These are phyloP conservation scores for Aspergillus affinis DNA, from an alignment of 495 filamentous ascomycete species.

Conservation along the genomic window DNA sequence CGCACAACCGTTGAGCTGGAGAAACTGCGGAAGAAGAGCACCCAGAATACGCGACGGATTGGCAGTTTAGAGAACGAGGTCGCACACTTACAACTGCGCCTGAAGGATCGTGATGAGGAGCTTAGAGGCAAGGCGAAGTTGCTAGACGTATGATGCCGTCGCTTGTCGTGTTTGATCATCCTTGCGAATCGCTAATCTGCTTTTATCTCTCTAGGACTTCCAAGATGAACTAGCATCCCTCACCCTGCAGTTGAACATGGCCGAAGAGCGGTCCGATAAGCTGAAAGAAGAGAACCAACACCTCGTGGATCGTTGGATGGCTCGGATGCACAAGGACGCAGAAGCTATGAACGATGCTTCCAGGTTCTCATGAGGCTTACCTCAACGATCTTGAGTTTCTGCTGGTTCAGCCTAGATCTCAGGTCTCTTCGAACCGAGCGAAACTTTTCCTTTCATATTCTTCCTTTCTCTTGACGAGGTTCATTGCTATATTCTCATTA, in stretches of 20 bases:
- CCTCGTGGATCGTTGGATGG: slow-evolving; percentile 88
- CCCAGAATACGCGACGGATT: slow-evolving; percentile 57
- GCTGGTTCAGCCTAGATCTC: neutral
- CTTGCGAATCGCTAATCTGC: slow-evolving; percentile 4
- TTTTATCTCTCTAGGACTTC: slow-evolving; percentile 55
- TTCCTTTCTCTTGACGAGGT: neutral
- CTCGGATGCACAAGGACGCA: slow-evolving; percentile 77
- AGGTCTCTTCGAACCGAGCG: neutral
- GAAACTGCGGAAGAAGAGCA: slow-evolving; percentile 56
- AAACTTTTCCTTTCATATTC: neutral
- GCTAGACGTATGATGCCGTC: slow-evolving; percentile 58
- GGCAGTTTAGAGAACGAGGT: slow-evolving; percentile 62
- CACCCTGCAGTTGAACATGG: slow-evolving; percentile 84
- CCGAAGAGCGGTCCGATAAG: slow-evolving; percentile 66
- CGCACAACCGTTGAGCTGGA: slow-evolving; percentile 59
- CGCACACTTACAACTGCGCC: slow-evolving; percentile 54
- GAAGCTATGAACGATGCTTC: slow-evolving; percentile 78
- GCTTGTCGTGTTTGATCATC: neutral
- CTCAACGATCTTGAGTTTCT: neutral
- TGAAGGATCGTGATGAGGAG: slow-evolving; percentile 84
- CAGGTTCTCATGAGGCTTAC: slow-evolving; percentile 38
- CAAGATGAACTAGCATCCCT: slow-evolving; percentile 88
- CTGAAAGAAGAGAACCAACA: slow-evolving; percentile 83
- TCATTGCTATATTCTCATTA: slow-evolving; percentile 1
- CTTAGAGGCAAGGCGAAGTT: slow-evolving; percentile 76